Conservation (phyloP, 257 asterid genomes). For the Capsicum baccatum region DNA sequence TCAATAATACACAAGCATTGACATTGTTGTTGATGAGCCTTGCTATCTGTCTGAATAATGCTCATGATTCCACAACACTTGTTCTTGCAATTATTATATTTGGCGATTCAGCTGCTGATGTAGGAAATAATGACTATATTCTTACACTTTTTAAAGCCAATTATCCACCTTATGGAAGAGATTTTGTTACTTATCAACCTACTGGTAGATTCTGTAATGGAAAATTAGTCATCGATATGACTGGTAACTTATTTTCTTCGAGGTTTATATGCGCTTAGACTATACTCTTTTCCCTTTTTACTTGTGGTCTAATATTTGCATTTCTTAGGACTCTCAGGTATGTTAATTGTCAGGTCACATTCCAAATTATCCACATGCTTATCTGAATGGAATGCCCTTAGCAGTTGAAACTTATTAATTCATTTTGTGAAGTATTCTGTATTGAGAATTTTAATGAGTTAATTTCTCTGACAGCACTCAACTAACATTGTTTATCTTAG, state of each 20-base stretch:
- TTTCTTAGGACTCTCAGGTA: too few relatives aligned
- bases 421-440: background rate
- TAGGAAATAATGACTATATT: slow-evolving; percentile 81
- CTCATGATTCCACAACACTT: slow-evolving; percentile 50
- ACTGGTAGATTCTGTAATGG: slow-evolving; percentile 96
- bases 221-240: slow-evolving; percentile 83
- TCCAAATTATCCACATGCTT: too few relatives aligned
- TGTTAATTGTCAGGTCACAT: too few relatives aligned
- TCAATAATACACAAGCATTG: background rate
- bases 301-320: background rate
- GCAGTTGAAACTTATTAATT: background rate
- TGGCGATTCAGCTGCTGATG: slow-evolving; percentile 84
- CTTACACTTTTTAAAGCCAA: slow-evolving; percentile 69
- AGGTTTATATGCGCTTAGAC: too few relatives aligned
- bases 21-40: slow-evolving; percentile 33
- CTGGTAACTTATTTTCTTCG: slow-evolving; percentile 49
- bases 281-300: too few relatives aligned
- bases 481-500: background rate
- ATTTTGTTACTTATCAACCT: slow-evolving; percentile 59
- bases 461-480: background rate
- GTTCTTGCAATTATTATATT: slow-evolving; percentile 82
- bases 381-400: too few relatives aligned
- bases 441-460: background rate
- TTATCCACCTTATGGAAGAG: slow-evolving; percentile 90
- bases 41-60: slow-evolving; percentile 38